Percentiles rank a stretch among this genome's conserved stretches.
These are phyloP conservation scores for Blepharisma japonicum DNA, from an alignment of 73 alveolate species.

Conservation along the genomic window DNA sequence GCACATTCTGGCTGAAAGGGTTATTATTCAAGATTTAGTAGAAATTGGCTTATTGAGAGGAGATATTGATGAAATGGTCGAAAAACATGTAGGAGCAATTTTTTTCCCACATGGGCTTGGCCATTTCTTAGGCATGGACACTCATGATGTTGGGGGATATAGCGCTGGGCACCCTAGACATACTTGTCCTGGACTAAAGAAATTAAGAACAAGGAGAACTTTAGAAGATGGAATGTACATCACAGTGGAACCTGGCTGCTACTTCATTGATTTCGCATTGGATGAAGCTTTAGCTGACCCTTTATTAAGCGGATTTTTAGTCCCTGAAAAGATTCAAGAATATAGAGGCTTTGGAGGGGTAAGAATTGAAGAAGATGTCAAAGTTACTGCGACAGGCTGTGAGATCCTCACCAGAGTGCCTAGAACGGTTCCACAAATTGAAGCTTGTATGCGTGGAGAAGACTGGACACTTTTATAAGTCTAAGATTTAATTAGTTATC, in stretches of 20 bases:
- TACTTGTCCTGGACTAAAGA: conserved; percentile 72
- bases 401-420: conserved; percentile 90
- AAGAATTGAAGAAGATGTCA: conserved; percentile 97
- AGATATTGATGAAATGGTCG: conserved; percentile 80
- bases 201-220: conserved; percentile 90
- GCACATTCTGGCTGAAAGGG: conserved; percentile 96
- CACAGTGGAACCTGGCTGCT: conserved; percentile 97
- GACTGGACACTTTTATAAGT: conserved; percentile 9
- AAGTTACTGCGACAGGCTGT: conserved; percentile 83
- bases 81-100: conserved; percentile 81
- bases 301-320: conserved; percentile 34
- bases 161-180: conserved; percentile 54
- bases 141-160: conserved; percentile 99
- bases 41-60: conserved; percentile 82
- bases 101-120: conserved; percentile 99
- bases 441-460: conserved; percentile 79
- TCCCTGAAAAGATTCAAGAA: conserved; percentile 70
- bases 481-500: too few species aligned
- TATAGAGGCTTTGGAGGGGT: conserved; percentile 95
- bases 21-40: conserved; percentile 75
- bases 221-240: conserved; percentile 85
- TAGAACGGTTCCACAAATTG: conserved; percentile 94
- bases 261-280: conserved; percentile 89
- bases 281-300: conserved; percentile 60
- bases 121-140: conserved; percentile 94